Evolutionary conservation across 805 yeast species (phyloP), one percentile per base, ranked within the genome.

Genomic region (Sugiyamaella qingdaonensis): DNA sequence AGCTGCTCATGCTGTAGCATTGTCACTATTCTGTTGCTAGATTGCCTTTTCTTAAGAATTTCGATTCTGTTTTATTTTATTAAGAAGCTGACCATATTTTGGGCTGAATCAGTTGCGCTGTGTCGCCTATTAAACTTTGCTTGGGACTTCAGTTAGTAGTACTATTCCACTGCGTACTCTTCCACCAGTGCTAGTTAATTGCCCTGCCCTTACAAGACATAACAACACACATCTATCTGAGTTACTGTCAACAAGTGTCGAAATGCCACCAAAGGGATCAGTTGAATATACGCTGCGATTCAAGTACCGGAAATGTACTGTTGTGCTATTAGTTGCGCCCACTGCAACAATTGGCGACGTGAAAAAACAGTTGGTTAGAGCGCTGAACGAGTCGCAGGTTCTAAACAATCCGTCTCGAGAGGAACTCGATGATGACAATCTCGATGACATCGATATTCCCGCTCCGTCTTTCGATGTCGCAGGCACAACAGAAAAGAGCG

Each of bases 311-410:
- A 44, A 46, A 19, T 21, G 42, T 14, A 51, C 55, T 2, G 44
- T 56, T 31, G 55, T 49, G 55, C 55, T 49, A 52, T 62, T 51
- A 11, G 46, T 33, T 21, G 43, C 21, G 54, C 58, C 18, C 41
- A 43, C 18, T 29, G 58, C 53, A 4, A 63, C 68, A 13, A 56
- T 64, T 13, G 61, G 57, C 27, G 53, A 47, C 14, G 56, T 64
- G 46, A 49, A 51, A 18, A 34, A 43, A n/a, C 27, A 44, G 27
- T 53, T 54, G 46, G 60, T 54, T 19, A 44, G 47, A 21, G 45
- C 54, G n/a, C 32, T 56, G 46, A 54, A 56, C 21, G 52, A 51
- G 24, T 24, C 56, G 10, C 31, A 53, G 13, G 44, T 51, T 5
- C 45, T 53, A 19, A 19, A 35, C 7, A 27, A 41, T 11, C 18